Evolutionary conservation across 2,329 filamentous ascomycete genomes (phyloP).

Genomic region (Phialemonium atrogriseum): DNA sequence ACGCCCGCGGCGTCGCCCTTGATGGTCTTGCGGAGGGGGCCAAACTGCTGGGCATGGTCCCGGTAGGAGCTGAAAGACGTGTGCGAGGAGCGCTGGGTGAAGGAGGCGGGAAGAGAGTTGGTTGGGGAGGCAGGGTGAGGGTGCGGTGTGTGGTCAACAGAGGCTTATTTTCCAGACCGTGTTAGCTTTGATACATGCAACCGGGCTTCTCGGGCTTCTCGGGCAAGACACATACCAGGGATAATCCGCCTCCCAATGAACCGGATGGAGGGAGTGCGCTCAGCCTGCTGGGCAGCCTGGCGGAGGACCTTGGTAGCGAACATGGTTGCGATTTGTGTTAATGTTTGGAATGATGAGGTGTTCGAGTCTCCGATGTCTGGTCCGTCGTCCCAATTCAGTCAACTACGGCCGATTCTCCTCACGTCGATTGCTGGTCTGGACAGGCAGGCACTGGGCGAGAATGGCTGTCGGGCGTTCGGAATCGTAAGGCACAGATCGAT

Average conservation of each 20-base stretch:
- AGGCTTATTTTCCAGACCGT: no score
- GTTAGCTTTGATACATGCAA: no score
- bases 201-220: no score
- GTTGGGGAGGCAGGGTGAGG: slow-evolving; percentile 66
- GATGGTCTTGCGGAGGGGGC: slow-evolving; percentile 58
- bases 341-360: slow-evolving; percentile 2
- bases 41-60: slow-evolving; percentile 69
- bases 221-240: slow-evolving; percentile 47
- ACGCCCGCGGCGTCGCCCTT: slow-evolving; percentile 29
- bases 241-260: slow-evolving; percentile 53
- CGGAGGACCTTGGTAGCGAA: slow-evolving; percentile 47
- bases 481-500: slow-evolving; percentile 15
- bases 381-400: no score
- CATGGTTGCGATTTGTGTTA: slow-evolving; percentile 30
- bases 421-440: slow-evolving; percentile 15
- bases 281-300: slow-evolving; percentile 49
- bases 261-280: slow-evolving; percentile 53
- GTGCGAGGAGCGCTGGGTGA: slow-evolving; percentile 36
- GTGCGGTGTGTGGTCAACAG: slow-evolving; percentile 64
- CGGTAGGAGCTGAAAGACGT: slow-evolving; percentile 68
- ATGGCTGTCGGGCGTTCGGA: slow-evolving; percentile 2
- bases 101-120: slow-evolving; percentile 50
- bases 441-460: slow-evolving; percentile 4
- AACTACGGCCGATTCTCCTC: slow-evolving; percentile 13
- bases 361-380: slow-evolving; percentile 2